phyloP scores from a whole-genome alignment of 2,329 filamentous ascomycete species.

The Fusarium aywerte region DNA sequence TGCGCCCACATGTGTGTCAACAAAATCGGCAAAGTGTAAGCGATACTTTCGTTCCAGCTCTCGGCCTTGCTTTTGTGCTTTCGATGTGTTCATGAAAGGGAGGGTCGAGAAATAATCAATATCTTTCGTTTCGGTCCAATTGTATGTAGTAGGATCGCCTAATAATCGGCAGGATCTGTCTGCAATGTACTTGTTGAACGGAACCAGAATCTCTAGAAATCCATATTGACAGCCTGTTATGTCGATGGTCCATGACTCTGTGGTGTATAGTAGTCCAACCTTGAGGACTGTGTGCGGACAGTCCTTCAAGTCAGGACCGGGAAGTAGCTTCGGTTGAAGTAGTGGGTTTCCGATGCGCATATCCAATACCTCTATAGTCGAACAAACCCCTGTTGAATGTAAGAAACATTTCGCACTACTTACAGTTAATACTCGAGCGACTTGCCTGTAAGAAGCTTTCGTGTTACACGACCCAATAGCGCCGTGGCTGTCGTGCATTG shows the following conservation, averaged over 20 bases:
- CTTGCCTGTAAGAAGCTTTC: neutral
- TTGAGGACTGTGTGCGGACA: neutral
- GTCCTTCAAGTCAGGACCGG: neutral
- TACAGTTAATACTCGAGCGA: fast-evolving
- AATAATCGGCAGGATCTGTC: neutral
- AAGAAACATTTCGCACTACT: neutral
- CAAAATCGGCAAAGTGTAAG: neutral
- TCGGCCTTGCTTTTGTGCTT: neutral
- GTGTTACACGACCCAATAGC: neutral
- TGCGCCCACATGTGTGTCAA: neutral
- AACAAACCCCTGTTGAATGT: neutral
- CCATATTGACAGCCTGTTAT: neutral
- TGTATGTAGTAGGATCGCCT: neutral
- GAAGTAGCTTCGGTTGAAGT: neutral
- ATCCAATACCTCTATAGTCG: neutral
- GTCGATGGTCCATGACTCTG: neutral
- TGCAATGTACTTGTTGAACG: neutral
- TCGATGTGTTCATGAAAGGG: neutral
- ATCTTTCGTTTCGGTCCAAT: neutral
- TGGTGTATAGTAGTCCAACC: neutral
- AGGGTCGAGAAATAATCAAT: neutral
- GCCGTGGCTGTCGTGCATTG: constrained; percentile 1
- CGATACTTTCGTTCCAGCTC: neutral
- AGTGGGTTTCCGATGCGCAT: neutral
- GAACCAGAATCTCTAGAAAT: neutral